Evolutionary conservation across 495 filamentous ascomycete species (phyloP), one percentile per base, ranked within the genome.

Genomic region (Lophiostoma macrostomum): DNA sequence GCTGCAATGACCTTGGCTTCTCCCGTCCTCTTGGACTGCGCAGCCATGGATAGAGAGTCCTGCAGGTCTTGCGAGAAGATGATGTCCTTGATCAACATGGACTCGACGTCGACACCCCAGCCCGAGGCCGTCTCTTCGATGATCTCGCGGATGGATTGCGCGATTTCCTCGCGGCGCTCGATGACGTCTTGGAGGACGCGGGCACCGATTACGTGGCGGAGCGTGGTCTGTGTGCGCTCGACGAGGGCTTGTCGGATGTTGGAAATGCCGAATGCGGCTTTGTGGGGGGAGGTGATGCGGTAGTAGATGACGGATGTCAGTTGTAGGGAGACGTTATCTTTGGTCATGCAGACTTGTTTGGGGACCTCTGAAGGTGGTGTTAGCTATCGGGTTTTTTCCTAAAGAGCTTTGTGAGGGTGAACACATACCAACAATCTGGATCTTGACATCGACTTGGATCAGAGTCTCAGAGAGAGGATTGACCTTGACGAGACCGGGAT

Each of bases 81-180:
- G 68, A 99, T 95, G 71, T 99, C 93, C 73, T 99, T 99, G 79
- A 99, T 89, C 50, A 99, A 81, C 94, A 99, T 99, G 64, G 83
- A 88, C 77, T 97, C 94, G 50, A 99, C 93, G 65, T 87, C 80
- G 18, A 95, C 90, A 71, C 93, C 93, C 93, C 93, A 99, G 54
- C 88, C 90, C 22, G 80, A 72, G 14, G 93, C 93, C 4, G 95
- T 91, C 56, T 95, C 90, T 69, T 96, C 93, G 66, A 99, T 96
- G 62, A 99, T 97, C 74, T 96, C 93, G 25, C 89, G 83, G 55
- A 96, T 99, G 42, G 83, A 88, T 69, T 87, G 82, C 1, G 93
- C 93, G 51, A 99, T 86, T 70, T 99, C 93, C 70, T 99, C 93
- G 60, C 93, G 90, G 50, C 93, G 93, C 76, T 99, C 93, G 63